These are phyloP conservation scores for Tetrahymena borealis DNA, from an alignment of 73 alveolate species.

Conservation along the genomic window DNA sequence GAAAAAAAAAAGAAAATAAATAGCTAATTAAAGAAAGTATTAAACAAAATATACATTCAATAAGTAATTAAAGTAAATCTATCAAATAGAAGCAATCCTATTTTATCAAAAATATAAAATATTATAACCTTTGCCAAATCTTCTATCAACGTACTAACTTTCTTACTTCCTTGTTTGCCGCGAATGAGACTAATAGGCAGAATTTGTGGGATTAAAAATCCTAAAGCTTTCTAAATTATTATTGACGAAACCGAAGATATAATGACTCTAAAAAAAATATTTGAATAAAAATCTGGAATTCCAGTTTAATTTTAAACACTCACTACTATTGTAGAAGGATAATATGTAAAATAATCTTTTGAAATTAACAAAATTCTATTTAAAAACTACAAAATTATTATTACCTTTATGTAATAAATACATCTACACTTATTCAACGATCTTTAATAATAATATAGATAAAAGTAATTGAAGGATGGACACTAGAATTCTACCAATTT, in stretches of 20 bases:
- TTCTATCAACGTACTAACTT: too few species aligned
- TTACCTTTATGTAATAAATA: not conserved
- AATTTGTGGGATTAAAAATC: not conserved
- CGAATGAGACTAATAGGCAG: not conserved
- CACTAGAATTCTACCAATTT: not conserved
- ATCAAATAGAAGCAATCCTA: not conserved
- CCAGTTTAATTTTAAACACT: not conserved
- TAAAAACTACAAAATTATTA: not conserved
- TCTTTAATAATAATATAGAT: not conserved
- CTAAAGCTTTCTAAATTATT: not conserved
- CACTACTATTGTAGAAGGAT: not conserved
- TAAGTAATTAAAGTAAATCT: not conserved
- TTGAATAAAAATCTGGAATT: not conserved
- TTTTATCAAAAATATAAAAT: not conserved
- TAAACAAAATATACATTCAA: not conserved
- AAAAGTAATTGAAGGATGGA: not conserved
- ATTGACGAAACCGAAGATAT: not conserved
- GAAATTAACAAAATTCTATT: too few species aligned
- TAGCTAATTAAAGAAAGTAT: not conserved
- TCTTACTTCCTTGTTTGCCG: too few species aligned
- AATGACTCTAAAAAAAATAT: not conserved
- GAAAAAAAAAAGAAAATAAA: not conserved
- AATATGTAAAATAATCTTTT: not conserved
- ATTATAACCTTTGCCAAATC: not conserved
- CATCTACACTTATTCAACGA: not conserved